Conservation (phyloP, 2,329 filamentous ascomycete species). For the Cladophialophora yegresii region DNA sequence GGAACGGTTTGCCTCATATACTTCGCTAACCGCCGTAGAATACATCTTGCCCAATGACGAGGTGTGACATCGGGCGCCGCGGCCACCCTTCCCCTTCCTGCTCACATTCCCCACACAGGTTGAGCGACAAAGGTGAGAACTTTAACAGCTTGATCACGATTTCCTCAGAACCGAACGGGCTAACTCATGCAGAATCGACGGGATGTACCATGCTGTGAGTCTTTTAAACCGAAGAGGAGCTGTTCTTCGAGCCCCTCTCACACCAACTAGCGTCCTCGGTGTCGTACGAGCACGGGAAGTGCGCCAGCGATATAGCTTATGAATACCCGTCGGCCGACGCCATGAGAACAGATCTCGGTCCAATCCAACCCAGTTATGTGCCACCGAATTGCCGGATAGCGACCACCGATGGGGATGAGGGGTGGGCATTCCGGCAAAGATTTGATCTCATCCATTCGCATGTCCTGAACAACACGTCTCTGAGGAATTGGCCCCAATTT, state of each 20-base stretch:
- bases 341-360: background rate
- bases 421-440: background rate
- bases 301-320: slow-evolving; percentile 18
- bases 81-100: background rate
- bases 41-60: background rate
- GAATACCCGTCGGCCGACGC: background rate
- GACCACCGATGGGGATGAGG: background rate
- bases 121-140: background rate
- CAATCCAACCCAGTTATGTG: slow-evolving; percentile 11
- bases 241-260: background rate
- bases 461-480: background rate
- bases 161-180: background rate
- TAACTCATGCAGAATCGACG: background rate
- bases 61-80: background rate
- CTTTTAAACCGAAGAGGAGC: background rate
- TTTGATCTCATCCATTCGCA: background rate
- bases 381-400: slow-evolving; percentile 35
- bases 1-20: background rate
- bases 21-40: background rate
- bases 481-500: background rate
- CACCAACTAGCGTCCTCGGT: background rate
- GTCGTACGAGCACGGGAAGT: slow-evolving; percentile 35
- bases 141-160: background rate
- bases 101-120: background rate
- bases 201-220: background rate